phyloP scores from a whole-genome alignment of 768 basidiomycete genomes.

The Gymnopilus junonius region DNA sequence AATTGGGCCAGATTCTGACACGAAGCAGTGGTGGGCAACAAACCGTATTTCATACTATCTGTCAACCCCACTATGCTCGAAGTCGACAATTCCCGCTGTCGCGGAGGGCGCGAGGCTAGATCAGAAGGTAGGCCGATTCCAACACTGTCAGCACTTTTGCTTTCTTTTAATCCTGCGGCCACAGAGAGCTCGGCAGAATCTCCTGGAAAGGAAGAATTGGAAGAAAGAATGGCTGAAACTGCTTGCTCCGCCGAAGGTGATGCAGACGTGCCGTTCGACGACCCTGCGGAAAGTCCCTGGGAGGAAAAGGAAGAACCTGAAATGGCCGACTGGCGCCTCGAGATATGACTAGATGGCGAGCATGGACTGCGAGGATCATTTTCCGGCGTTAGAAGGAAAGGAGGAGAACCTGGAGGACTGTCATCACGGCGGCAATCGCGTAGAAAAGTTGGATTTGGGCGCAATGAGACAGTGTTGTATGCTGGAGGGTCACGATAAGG shows the following conservation, averaged over 20 bases:
- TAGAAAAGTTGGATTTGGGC: neutral
- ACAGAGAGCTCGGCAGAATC: neutral
- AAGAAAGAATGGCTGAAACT: neutral
- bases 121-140: conserved; percentile 22
- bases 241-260: neutral
- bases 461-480: neutral
- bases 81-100: conserved; percentile 8
- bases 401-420: neutral
- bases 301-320: neutral
- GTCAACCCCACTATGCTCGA: neutral
- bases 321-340: neutral
- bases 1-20: conserved; percentile 9
- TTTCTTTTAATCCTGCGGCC: neutral
- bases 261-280: neutral
- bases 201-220: neutral
- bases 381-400: neutral
- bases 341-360: conserved; percentile 3
- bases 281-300: neutral
- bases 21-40: neutral
- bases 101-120: conserved; percentile 12
- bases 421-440: neutral
- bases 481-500: neutral
- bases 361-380: conserved; percentile 20
- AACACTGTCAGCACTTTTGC: conserved; percentile 12
- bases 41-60: neutral